Base-by-base conservation (phyloP, 768 basidiomycete genomes). In the Calocybe indica region DNA sequence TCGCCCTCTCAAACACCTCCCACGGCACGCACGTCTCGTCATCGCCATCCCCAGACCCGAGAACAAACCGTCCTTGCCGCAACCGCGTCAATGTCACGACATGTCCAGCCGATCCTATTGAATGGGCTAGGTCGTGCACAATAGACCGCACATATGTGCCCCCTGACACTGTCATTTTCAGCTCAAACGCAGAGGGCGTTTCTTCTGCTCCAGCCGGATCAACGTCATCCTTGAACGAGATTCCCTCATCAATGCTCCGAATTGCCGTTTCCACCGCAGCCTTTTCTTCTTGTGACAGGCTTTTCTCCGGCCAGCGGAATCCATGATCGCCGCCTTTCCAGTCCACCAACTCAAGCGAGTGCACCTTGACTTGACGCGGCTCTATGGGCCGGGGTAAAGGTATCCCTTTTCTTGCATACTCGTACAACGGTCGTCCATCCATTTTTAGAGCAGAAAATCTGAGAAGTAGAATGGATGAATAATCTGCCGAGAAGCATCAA, bases 391-490 rank as follows among this genome's bases (percentile, higher is more conserved):
- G 83, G 31, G 96, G 96, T 11, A 99, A 78, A 0, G 94, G 91
- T 37, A 85, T 88, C 6, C 88, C 88, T 59, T 85, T 76, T 2
- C 96, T 82, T 13, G 96, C 96, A 60, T 98, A 99, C 57, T 98
- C 94, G 62, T 98, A 92, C 33, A 98, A 64, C 0, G 92, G 92
- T 63, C 79, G 90, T 1, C 96, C 96, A 55, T 98, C 93, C 94
- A 98, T 98, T 66, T 98, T 98, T 33, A 98, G 74, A 1, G 96
- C 96, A 7, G 96, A 98, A 67, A 94, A 99, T 61, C 95, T 97
- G 60, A 42, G 37, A 47, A 38, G 45, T 32, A 51, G 37, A 48
- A 11, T 7, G 15, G 37, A 37, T 39, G 39, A 49, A 45, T 29
- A 47, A 48, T 50, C 51, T 29, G 33, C 32, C 13, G 12, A n/a